A percentile compares a stretch with the other conserved stretches of the same genome.
Conservation (phyloP, 2,329 filamentous ascomycete species). For the Chrysosporium keratinophilum region DNA sequence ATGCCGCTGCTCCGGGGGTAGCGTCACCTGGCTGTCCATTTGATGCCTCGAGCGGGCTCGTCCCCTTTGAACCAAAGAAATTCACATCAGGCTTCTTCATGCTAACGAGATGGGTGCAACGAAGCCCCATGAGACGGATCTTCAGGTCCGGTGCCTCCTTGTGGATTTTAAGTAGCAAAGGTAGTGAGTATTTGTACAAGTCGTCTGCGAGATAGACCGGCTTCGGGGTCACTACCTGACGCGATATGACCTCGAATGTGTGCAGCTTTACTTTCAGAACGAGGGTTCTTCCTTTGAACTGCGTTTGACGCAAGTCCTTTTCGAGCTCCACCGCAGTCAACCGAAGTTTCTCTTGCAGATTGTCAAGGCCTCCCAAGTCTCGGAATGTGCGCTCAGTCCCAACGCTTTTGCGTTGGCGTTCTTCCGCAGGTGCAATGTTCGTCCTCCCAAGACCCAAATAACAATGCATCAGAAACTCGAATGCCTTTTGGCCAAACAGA, state of each 20-base stretch:
- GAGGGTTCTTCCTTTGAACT: constrained; percentile 82
- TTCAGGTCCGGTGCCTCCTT: constrained; percentile 71
- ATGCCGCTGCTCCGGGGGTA: not conserved
- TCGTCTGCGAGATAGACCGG: constrained; percentile 67
- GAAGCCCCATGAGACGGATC: constrained; percentile 74
- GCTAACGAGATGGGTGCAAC: constrained; percentile 77
- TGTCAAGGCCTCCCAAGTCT: constrained; percentile 59
- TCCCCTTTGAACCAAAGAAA: constrained; percentile 64
- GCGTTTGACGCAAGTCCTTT: constrained; percentile 66
- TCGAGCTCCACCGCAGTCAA: constrained; percentile 76
- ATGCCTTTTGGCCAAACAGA: constrained; percentile 86
- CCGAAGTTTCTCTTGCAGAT: constrained; percentile 67
- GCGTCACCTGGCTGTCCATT: not conserved
- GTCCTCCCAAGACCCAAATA: constrained; percentile 82
- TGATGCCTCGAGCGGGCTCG: constrained; percentile 41
- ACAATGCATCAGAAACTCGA: constrained; percentile 71
- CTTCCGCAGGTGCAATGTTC: constrained; percentile 71
- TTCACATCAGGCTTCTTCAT: constrained; percentile 70
- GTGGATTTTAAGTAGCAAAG: constrained; percentile 74
- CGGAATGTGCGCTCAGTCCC: constrained; percentile 87
- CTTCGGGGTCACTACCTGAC: constrained; percentile 65
- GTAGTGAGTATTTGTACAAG: constrained; percentile 67
- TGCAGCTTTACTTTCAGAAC: constrained; percentile 89
- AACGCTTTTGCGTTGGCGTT: constrained; percentile 84
- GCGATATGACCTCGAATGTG: constrained; percentile 81